Percentiles rank a stretch among this genome's conserved stretches.
These are phyloP conservation scores for Penicillium sp. DNA, from an alignment of 2,329 filamentous ascomycete genomes.

Conservation along the genomic window DNA sequence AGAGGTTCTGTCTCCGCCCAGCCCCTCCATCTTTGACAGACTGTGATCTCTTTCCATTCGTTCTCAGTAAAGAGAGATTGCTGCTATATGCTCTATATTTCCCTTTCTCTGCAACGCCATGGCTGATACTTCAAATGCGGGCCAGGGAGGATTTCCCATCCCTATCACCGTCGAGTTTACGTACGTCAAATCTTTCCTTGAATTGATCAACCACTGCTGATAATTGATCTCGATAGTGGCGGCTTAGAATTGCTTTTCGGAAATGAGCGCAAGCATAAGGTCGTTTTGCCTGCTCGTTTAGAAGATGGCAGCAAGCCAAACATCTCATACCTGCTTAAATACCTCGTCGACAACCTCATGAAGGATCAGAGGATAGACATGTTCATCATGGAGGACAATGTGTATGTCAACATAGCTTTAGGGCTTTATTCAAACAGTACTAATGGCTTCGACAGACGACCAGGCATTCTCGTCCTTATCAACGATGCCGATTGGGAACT, in stretches of 20 bases:
- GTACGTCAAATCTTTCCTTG: constrained; percentile 42
- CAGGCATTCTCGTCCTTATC: constrained; percentile 92
- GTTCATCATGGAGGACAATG: constrained; percentile 80
- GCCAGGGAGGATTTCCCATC: constrained; percentile 37
- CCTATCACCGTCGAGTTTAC: constrained; percentile 72
- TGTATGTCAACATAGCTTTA: constrained; percentile 61
- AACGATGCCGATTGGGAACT: constrained; percentile 99
- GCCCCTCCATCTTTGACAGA: constrained; percentile 15
- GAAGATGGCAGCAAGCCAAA: constrained; percentile 61
- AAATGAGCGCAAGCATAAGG: constrained; percentile 69
- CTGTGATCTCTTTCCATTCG: constrained; percentile 1
- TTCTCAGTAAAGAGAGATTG: neutral
- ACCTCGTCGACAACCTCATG: constrained; percentile 81
- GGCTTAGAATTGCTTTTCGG: constrained; percentile 93
- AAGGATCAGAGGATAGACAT: constrained; percentile 80
- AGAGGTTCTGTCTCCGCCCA: constrained; percentile 19
- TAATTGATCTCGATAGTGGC: constrained; percentile 56
- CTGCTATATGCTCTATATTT: neutral
- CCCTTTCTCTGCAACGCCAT: neutral
- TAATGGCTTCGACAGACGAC: constrained; percentile 62
- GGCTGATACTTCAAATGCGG: constrained; percentile 4
- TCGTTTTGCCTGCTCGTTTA: constrained; percentile 65
- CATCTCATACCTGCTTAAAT: constrained; percentile 71
- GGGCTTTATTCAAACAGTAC: neutral
- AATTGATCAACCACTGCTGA: constrained; percentile 5